Percentiles rank a stretch among this genome's conserved stretches.
Conservation (phyloP, 257 asterid species). For the Salvia rosmarinus region DNA sequence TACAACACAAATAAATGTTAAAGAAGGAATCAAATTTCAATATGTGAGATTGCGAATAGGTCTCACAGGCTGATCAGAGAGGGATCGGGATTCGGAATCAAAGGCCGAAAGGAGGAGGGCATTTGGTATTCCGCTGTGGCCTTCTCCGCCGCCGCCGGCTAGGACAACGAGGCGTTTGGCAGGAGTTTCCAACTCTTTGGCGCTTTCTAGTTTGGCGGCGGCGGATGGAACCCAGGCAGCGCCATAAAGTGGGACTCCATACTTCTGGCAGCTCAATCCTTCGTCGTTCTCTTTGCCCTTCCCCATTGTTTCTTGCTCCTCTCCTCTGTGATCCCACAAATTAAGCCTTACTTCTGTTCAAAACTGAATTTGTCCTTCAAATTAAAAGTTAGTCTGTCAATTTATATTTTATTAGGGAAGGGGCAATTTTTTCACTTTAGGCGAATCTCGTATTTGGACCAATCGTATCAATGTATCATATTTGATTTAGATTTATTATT, state of each 20-base stretch:
- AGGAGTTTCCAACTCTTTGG: constrained; percentile 30
- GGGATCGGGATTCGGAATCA: constrained; percentile 55
- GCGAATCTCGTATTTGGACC: no score
- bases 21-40: neutral
- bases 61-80: constrained; percentile 81
- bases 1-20: neutral
- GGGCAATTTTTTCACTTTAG: no score
- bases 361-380: no score
- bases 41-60: neutral
- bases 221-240: constrained; percentile 80
- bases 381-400: no score
- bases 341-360: no score
- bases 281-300: constrained; percentile 35
- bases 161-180: constrained; percentile 57
- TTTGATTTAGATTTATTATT: no score
- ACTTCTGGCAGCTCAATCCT: constrained; percentile 51
- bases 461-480: no score
- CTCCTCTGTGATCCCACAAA: no score
- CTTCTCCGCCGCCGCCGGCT: constrained; percentile 98
- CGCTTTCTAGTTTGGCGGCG: constrained; percentile 40
- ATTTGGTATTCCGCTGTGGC: constrained; percentile 80
- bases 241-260: constrained; percentile 89
- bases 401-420: no score
- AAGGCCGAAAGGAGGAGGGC: constrained; percentile 66
- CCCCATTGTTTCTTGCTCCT: constrained; percentile 35